Conservation (phyloP, 2,329 filamentous ascomycete species). For the Chalara sp. region DNA sequence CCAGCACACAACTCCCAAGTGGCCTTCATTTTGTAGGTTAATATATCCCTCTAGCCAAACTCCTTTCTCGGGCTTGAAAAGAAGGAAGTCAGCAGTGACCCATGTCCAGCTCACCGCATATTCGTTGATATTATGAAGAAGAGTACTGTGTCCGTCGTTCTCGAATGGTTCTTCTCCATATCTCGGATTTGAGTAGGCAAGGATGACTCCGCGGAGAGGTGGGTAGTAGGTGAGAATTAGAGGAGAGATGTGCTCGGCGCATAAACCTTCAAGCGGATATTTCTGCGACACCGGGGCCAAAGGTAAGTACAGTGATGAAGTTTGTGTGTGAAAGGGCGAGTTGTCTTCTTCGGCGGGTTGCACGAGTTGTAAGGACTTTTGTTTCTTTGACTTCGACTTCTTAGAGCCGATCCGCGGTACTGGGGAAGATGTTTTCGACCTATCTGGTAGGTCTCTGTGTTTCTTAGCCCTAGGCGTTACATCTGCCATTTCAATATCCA, state of each 20-base stretch:
- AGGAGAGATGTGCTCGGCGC: conserved; percentile 68
- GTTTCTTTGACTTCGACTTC: conserved; percentile 28
- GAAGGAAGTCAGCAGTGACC: conserved; percentile 78
- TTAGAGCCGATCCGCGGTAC: not conserved
- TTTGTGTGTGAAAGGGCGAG: conserved; percentile 73
- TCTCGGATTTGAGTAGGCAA: conserved; percentile 64
- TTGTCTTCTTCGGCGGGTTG: conserved; percentile 21
- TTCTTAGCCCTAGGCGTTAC: not conserved
- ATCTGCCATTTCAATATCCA: not conserved
- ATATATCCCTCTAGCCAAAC: conserved; percentile 73
- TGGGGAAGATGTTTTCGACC: not conserved
- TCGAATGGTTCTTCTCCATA: conserved; percentile 54
- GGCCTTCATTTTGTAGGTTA: conserved; percentile 81
- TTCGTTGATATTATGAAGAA: conserved; percentile 60
- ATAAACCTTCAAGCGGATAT: conserved; percentile 62
- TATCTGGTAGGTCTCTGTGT: not conserved
- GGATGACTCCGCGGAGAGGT: conserved; percentile 64
- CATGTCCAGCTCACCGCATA: conserved; percentile 83
- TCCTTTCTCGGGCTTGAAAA: conserved; percentile 72
- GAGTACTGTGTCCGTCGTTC: conserved; percentile 38
- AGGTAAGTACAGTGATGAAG: conserved; percentile 72
- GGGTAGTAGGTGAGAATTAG: conserved; percentile 72
- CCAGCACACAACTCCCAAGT: conserved; percentile 83
- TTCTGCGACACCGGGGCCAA: conserved; percentile 66
- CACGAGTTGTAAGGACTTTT: conserved; percentile 30